Evolutionary conservation across 2,329 filamentous ascomycete species (phyloP), one percentile per base, ranked within the genome.

Genomic region (Penicillium hesseltinei): DNA sequence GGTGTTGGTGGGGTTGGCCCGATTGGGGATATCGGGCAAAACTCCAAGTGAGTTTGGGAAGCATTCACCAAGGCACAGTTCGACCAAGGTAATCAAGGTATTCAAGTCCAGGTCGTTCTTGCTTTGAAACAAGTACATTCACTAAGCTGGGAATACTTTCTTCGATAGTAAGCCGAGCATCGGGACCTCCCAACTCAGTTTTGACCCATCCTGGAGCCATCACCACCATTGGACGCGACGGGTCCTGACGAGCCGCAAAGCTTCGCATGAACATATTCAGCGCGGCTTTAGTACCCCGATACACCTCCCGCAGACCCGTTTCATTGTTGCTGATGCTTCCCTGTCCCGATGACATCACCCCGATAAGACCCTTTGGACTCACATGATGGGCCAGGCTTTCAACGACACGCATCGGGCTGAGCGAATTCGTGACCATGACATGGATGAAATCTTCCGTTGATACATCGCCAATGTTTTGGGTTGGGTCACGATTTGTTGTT

Each of bases 321-420:
- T 51, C 49, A 19, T 51, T 51, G 38, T 51, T 51, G 49, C 38
- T 51, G 15, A 51, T 44, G 27, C 49, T 51, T 44, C 49, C 49
- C 31, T 51, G 49, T 35, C 49, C 49, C 31, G 49, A 51, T 8
- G 49, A 51, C 39, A 51, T 51, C n/a, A 51, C 49, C 13, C 49
- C 49, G 9, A 51, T 44, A 11, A 51, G 49, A 25, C 49, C 49
- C 1, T n/a, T 33, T 5, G 49, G 39, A 9, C 19, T 21, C n/a
- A 51, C 49, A 11, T 33, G 49, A 10, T 51, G 49, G n/a, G 49
- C 23, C 19, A 51, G 38, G n/a, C 19, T 25, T 8, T 51, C 49
- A 44, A 51, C n/a, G 19, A 51, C 49, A 33, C 49, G 49, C 49
- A 51, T 51, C 15, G 49, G 49, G 15, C 49, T 51, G 21, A 51